Evolutionary conservation across 2,329 filamentous ascomycete species (phyloP).

Genomic region (Epicoccum nigrum): DNA sequence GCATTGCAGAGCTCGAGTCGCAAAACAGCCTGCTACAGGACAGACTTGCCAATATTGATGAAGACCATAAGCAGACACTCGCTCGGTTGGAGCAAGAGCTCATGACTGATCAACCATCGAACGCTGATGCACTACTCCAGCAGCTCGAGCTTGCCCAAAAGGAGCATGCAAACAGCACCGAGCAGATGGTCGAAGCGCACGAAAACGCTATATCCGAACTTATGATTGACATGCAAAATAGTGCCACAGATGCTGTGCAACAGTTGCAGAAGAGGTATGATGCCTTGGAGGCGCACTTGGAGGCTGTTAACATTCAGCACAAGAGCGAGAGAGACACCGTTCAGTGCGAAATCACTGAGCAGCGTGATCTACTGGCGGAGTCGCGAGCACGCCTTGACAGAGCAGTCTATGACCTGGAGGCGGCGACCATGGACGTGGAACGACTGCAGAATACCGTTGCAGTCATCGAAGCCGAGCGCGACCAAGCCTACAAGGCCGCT

Average conservation of each 20-base stretch:
- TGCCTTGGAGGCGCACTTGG: slow-evolving; percentile 29
- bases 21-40: slow-evolving; percentile 33
- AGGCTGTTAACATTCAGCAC: slow-evolving; percentile 27
- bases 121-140: slow-evolving; percentile 30
- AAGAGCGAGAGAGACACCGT: slow-evolving; percentile 29
- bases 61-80: slow-evolving; percentile 42
- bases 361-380: slow-evolving; percentile 22
- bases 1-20: slow-evolving; percentile 31
- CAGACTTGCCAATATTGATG: slow-evolving; percentile 31
- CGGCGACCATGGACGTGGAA: slow-evolving; percentile 15
- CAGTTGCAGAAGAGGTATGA: slow-evolving; percentile 44
- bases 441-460: slow-evolving; percentile 22
- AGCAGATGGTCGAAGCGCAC: slow-evolving; percentile 42
- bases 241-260: slow-evolving; percentile 40
- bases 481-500: slow-evolving; percentile 26
- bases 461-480: slow-evolving; percentile 26
- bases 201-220: slow-evolving; percentile 46
- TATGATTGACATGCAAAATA: slow-evolving; percentile 44
- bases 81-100: slow-evolving; percentile 38
- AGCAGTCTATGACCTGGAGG: slow-evolving; percentile 9
- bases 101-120: slow-evolving; percentile 36
- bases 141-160: slow-evolving; percentile 37
- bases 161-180: slow-evolving; percentile 33
- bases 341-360: slow-evolving; percentile 24
- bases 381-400: slow-evolving; percentile 29